These are phyloP conservation scores for Ascochyta koolunga DNA, from an alignment of 2,329 filamentous ascomycete species.

Conservation along the genomic window DNA sequence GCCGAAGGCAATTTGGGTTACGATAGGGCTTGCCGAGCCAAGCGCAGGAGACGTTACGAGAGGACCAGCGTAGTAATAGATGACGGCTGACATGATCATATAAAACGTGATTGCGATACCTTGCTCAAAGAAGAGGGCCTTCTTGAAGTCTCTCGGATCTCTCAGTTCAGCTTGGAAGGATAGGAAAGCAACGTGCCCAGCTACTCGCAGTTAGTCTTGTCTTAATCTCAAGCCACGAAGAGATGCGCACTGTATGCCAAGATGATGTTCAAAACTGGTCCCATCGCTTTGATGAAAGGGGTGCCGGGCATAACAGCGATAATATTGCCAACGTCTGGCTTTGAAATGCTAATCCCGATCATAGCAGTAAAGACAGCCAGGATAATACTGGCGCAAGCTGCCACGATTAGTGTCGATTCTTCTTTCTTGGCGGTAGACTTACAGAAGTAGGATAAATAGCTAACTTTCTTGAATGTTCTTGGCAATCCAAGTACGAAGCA, in stretches of 20 bases:
- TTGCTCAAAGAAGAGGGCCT: constrained; percentile 68
- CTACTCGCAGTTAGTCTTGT: constrained; percentile 21
- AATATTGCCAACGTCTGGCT: constrained; percentile 47
- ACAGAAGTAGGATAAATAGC: constrained; percentile 67
- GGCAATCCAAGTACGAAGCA: constrained; percentile 66
- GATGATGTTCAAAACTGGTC: constrained; percentile 64
- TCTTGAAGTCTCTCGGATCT: constrained; percentile 65
- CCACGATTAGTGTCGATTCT: constrained; percentile 2
- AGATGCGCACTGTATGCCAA: constrained; percentile 66
- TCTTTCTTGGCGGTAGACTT: constrained; percentile 20
- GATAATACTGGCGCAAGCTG: constrained; percentile 68
- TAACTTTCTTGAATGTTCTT: constrained; percentile 67
- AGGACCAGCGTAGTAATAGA: constrained; percentile 70
- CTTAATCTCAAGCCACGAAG: background rate
- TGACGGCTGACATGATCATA: constrained; percentile 68
- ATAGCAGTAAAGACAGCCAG: constrained; percentile 70
- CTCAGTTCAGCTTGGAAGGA: constrained; percentile 69
- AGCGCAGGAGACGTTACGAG: constrained; percentile 70
- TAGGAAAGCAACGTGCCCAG: constrained; percentile 72
- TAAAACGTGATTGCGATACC: constrained; percentile 66
- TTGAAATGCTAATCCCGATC: constrained; percentile 65
- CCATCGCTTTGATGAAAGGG: constrained; percentile 33
- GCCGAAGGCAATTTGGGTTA: constrained; percentile 71
- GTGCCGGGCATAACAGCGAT: constrained; percentile 29
- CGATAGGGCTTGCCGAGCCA: constrained; percentile 61